Evolutionary conservation across 495 filamentous ascomycete species (phyloP).

Genomic region (Aspergillus steynii): DNA sequence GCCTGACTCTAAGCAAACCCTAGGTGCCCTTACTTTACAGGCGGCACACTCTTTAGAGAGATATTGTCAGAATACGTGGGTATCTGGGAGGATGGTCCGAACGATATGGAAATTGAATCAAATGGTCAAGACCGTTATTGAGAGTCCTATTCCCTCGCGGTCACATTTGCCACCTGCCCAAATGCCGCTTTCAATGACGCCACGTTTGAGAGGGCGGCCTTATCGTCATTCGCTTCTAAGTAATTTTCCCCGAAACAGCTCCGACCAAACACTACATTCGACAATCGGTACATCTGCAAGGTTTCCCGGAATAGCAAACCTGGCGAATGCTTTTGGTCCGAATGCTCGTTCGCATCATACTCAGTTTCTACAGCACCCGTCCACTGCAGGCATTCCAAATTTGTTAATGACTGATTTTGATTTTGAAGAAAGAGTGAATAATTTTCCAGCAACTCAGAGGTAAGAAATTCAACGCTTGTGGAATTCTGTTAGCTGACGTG

Average conservation of each 20-base stretch:
- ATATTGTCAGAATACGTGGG: slow-evolving; percentile 30
- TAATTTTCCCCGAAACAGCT: no score
- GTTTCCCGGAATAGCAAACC: no score
- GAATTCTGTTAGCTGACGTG: slow-evolving; percentile 12
- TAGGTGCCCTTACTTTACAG: slow-evolving; percentile 17
- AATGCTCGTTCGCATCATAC: not conserved
- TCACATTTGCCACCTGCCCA: not conserved
- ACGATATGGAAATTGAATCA: slow-evolving; percentile 27
- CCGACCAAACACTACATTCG: no score
- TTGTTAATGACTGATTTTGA: slow-evolving; percentile 9
- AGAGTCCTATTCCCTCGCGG: no score
- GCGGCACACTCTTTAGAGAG: slow-evolving; percentile 20
- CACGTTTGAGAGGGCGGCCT: no score
- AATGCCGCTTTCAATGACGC: no score
- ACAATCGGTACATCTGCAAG: no score
- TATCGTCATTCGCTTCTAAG: no score
- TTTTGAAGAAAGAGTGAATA: slow-evolving; percentile 1
- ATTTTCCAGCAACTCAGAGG: no score
- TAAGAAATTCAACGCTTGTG: not conserved
- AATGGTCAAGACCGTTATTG: slow-evolving; percentile 3
- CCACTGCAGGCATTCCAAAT: not conserved
- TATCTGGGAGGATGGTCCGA: slow-evolving; percentile 28
- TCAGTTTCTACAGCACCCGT: not conserved
- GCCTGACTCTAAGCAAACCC: slow-evolving; percentile 16
- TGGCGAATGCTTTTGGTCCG: no score